Percentiles rank a stretch among this genome's conserved stretches.
Evolutionary conservation across 768 basidiomycete species (phyloP).

Genomic region (Porphyrellus cyaneotinctus): DNA sequence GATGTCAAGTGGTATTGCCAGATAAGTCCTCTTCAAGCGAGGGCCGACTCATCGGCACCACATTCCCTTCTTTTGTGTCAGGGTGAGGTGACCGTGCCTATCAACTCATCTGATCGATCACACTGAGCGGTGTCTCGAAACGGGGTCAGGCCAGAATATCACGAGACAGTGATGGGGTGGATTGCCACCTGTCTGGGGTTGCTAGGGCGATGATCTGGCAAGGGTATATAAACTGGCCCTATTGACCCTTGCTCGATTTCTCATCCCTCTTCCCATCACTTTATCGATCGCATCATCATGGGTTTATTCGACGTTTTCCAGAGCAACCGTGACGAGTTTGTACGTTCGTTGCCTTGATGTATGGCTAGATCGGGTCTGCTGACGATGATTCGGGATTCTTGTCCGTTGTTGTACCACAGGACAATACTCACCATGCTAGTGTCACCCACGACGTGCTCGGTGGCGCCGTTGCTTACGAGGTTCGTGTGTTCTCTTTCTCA

Average conservation of each 20-base stretch:
- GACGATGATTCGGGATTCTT: neutral
- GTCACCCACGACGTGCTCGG: constrained; percentile 15
- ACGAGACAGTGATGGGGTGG: neutral
- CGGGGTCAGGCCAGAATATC: constrained; percentile 12
- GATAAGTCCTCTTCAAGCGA: neutral
- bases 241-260: neutral
- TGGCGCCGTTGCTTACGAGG: constrained; percentile 18
- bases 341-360: neutral
- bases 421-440: neutral
- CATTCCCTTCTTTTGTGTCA: neutral
- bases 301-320: constrained; percentile 1
- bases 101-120: constrained; percentile 19
- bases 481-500: neutral
- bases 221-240: constrained; percentile 19
- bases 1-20: neutral
- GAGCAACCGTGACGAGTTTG: neutral
- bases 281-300: constrained; percentile 10
- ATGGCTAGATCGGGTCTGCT: neutral
- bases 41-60: neutral
- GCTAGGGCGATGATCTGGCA: constrained; percentile 9
- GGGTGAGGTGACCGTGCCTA: constrained; percentile 11
- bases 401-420: neutral
- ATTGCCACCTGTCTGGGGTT: constrained; percentile 6
- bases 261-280: neutral
- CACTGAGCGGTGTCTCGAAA: constrained; percentile 8